Evolutionary conservation across 495 filamentous ascomycete species (phyloP).

Genomic region (Daldinia grandis): DNA sequence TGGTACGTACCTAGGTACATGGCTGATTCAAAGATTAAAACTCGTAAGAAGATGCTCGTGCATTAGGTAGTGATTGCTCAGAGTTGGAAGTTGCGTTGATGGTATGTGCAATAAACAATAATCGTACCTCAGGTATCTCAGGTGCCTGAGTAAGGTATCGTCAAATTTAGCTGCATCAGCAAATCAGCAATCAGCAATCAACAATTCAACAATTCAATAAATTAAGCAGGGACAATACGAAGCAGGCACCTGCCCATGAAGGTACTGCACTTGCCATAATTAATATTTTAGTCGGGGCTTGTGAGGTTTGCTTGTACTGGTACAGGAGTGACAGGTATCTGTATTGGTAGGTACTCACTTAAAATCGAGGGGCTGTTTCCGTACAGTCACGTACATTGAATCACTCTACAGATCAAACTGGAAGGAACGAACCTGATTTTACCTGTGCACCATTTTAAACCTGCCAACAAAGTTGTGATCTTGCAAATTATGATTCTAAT

Average conservation of each 20-base stretch:
- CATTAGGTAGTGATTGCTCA: too few species aligned
- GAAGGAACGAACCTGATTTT: background rate
- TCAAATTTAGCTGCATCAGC: too few species aligned
- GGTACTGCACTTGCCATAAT: background rate
- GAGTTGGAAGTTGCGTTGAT: too few species aligned
- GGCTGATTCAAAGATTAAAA: too few species aligned
- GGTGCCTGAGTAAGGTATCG: too few species aligned
- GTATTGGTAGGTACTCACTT: background rate
- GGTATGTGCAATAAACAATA: too few species aligned
- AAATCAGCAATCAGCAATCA: too few species aligned
- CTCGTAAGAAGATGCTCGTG: too few species aligned
- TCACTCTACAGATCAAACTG: background rate
- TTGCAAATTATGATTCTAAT: background rate
- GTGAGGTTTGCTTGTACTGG: background rate
- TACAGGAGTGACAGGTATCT: background rate
- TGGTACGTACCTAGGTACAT: background rate
- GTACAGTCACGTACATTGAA: background rate
- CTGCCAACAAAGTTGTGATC: background rate
- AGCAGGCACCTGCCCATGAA: background rate
- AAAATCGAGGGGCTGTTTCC: background rate
- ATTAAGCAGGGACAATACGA: too few species aligned
- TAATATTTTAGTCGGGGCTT: background rate
- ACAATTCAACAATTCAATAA: too few species aligned
- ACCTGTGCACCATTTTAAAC: background rate
- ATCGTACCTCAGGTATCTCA: too few species aligned